Conservation (phyloP, 2,329 filamentous ascomycete genomes). For the Rhynchosporium agropyri region DNA sequence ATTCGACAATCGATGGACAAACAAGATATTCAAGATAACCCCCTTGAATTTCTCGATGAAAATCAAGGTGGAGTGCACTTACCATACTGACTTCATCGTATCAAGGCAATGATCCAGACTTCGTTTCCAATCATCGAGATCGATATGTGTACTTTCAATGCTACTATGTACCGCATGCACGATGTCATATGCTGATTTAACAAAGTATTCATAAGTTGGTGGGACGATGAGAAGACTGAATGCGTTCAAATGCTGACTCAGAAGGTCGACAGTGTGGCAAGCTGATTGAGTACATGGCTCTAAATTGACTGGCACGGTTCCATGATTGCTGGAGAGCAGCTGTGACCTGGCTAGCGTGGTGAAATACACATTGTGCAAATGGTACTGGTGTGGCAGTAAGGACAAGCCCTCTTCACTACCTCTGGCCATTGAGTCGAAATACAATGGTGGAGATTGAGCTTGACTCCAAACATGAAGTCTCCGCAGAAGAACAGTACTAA, state of each 20-base stretch:
- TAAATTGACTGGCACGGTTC: constrained; percentile 33
- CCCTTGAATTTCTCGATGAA: not conserved
- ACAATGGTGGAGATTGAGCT: constrained; percentile 33
- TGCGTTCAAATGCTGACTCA: constrained; percentile 46
- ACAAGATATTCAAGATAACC: too few relatives aligned
- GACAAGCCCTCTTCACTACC: constrained; percentile 30
- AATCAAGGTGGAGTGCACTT: not conserved
- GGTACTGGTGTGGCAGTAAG: constrained; percentile 41
- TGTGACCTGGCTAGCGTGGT: constrained; percentile 37
- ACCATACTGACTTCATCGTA: constrained; percentile 38
- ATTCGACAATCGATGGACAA: not conserved
- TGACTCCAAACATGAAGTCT: constrained; percentile 37
- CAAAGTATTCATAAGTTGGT: constrained; percentile 47
- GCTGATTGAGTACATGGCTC: constrained; percentile 43
- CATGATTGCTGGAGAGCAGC: constrained; percentile 31
- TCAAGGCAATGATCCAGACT: constrained; percentile 37
- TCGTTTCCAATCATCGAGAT: constrained; percentile 40
- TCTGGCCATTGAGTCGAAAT: constrained; percentile 31
- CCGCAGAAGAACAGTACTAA: constrained; percentile 33
- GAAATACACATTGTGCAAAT: constrained; percentile 40
- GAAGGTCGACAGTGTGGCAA: constrained; percentile 43
- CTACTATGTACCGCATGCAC: constrained; percentile 37
- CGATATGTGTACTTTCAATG: constrained; percentile 38
- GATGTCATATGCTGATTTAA: constrained; percentile 43
- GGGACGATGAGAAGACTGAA: constrained; percentile 46